Evolutionary conservation across 2,329 filamentous ascomycete species (phyloP), one percentile per base, ranked within the genome.

Genomic region (Verticillium nonalfalfae): DNA sequence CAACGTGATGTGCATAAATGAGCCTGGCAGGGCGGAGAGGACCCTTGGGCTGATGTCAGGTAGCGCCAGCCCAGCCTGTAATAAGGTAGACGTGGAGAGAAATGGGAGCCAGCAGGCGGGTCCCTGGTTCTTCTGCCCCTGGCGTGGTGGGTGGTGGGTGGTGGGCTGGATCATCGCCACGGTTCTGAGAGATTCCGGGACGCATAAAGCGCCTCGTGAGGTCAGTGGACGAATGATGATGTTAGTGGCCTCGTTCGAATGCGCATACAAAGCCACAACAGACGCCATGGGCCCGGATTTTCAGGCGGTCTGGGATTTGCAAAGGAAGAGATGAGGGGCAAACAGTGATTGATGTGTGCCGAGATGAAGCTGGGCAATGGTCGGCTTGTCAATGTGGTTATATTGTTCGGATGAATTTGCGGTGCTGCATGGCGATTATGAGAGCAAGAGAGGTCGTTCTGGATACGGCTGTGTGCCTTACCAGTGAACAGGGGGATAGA

Each of bases 231-330:
- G 39, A 45, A 45, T 45, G 15, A n/a, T n/a, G 39, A 45, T 14
- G 14, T 7, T n/a, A 7, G 15, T n/a, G 39, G 39, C 14, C 39
- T 18, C 39, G 39, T 45, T n/a, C 39, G 39, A 45, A 11, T 3
- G 4, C 9, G 11, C 36, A 13, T 15, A 14, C 10, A 18, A 36
- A 36, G 56, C 33, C 56, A 57, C 56, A 35, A 57, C 56, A 45
- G 56, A 26, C 56, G 56, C 56, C 56, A 45, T 58, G 11, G 56
- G 21, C 56, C 38, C 9, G 56, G 56, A 38, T 58, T 11, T 45
- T 58, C 56, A 58, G 56, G 56, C 39, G 56, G 56, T 39, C 56
- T 39, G 57, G 57, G 57, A 58, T 58, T 38, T 52, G 39, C 57
- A 50, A n/a, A 21, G 38, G 36, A 45, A 21, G n/a, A 40, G 40